Base-by-base conservation (phyloP, 192 early-diverging fungal genomes). In the Backusella luteola region DNA sequence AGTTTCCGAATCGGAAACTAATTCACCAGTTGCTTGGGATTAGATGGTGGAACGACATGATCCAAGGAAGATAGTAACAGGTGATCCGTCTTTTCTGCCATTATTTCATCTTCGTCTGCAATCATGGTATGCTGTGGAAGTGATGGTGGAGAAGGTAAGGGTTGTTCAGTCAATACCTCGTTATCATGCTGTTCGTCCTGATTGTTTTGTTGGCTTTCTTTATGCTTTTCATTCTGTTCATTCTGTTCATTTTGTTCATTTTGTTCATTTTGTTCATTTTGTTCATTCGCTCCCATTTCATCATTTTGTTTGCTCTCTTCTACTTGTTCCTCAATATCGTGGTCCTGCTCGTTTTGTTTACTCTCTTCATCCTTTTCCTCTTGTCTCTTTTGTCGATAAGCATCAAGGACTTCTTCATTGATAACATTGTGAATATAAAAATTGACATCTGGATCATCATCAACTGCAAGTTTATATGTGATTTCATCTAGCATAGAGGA, bases 1-100 rank as follows among this genome's bases (percentile, higher is more conserved):
- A 39, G 56, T 63, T 63, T 63, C 56, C 56, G 56, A 63, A 3
- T 63, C 56, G 56, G 56, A 63, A 63, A 63, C 56, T 63, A 63
- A 63, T 63, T 63, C 12, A 29, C 56, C 26, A 63, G 23, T 63
- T 63, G 56, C 12, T 63, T 63, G 3, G 56, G 56, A 63, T 63
- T 63, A 63, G 56, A 29, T 29, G 56, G 26, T n/a, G 56, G 56
- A 29, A 63, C 56, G 8, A 63, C 56, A 26, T 63, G 56, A 63
- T 63, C 26, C 26, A 63, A 29, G 3, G 56, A 63, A 29, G 56
- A 29, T 63, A 63, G 56, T 29, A 63, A 26, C 11, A 63, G 29
- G 12, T 63, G 56, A 68, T 68, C 67, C 7, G 68, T 36, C 11
- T 41, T 41, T 3, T 71, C 70, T 41, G 39, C 42, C 70, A 71